phyloP scores from a whole-genome alignment of 2,329 filamentous ascomycete species.

The Xylaria sp. region DNA sequence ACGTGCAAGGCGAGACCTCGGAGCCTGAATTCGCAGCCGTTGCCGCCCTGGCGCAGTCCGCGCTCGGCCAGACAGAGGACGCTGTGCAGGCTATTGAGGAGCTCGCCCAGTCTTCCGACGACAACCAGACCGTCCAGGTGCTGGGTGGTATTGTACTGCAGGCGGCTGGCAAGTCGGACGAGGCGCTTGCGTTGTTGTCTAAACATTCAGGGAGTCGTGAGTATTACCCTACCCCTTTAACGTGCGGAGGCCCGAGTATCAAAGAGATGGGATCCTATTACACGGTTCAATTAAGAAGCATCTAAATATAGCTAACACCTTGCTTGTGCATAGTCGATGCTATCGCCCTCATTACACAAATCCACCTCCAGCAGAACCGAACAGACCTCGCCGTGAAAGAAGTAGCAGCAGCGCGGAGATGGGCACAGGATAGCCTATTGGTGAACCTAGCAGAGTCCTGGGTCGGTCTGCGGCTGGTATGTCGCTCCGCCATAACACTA shows the following conservation, averaged over 20 bases:
- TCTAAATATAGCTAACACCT: conserved; percentile 5
- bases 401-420: conserved; percentile 84
- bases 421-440: conserved; percentile 93
- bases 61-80: conserved; percentile 66
- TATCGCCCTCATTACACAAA: conserved; percentile 89
- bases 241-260: neutral
- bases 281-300: neutral
- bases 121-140: conserved; percentile 84
- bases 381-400: conserved; percentile 92
- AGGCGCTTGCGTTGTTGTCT: conserved; percentile 80
- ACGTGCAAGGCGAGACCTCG: conserved; percentile 67
- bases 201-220: conserved; percentile 88
- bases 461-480: conserved; percentile 87
- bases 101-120: conserved; percentile 72
- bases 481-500: conserved; percentile 37
- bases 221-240: conserved; percentile 48
- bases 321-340: conserved; percentile 65
- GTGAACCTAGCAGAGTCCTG: conserved; percentile 96
- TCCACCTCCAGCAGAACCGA: conserved; percentile 90
- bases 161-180: conserved; percentile 81
- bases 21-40: conserved; percentile 81
- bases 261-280: neutral
- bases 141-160: conserved; percentile 84
- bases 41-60: conserved; percentile 76
- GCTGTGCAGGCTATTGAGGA: conserved; percentile 73